Percentiles rank a stretch among this genome's conserved stretches.
phyloP scores from a whole-genome alignment of 345 rosid genomes.

The Kandelia obovata region DNA sequence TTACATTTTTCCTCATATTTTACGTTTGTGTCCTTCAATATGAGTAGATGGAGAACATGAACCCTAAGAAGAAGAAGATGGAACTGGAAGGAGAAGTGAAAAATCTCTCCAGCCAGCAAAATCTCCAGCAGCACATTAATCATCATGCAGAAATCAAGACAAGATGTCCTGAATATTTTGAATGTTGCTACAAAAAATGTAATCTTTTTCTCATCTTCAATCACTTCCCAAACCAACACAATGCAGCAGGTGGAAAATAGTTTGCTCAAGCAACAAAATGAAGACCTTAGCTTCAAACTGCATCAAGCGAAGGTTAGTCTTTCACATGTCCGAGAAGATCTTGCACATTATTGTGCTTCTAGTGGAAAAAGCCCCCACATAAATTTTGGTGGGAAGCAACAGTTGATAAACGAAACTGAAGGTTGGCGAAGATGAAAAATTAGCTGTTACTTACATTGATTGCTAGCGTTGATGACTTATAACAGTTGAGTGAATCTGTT shows the following conservation, averaged over 20 bases:
- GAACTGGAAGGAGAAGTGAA: slow-evolving; percentile 80
- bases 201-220: neutral
- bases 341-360: slow-evolving; percentile 61
- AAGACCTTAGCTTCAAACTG: slow-evolving; percentile 65
- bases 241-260: slow-evolving; percentile 81
- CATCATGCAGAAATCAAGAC: slow-evolving; percentile 91
- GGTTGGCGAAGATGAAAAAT: slow-evolving; percentile 31
- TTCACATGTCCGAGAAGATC: slow-evolving; percentile 75
- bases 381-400: slow-evolving; percentile 53
- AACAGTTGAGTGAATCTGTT: slow-evolving; percentile 9
- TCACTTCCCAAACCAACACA: neutral
- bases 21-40: slow-evolving; percentile 3
- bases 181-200: neutral
- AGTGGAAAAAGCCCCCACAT: slow-evolving; percentile 46
- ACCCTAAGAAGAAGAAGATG: slow-evolving; percentile 52
- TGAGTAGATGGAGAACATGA: slow-evolving; percentile 60
- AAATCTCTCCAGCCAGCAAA: slow-evolving; percentile 82
- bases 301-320: slow-evolving; percentile 47
- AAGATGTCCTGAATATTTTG: slow-evolving; percentile 22
- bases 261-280: slow-evolving; percentile 61
- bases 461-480: slow-evolving; percentile 3
- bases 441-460: neutral
- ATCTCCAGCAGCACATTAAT: slow-evolving; percentile 80
- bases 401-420: slow-evolving; percentile 45
- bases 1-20: neutral